A percentile compares a stretch with the other conserved stretches of the same genome.
phyloP scores from a whole-genome alignment of 2,329 filamentous ascomycete species.

The Trichoderma oligosporum region DNA sequence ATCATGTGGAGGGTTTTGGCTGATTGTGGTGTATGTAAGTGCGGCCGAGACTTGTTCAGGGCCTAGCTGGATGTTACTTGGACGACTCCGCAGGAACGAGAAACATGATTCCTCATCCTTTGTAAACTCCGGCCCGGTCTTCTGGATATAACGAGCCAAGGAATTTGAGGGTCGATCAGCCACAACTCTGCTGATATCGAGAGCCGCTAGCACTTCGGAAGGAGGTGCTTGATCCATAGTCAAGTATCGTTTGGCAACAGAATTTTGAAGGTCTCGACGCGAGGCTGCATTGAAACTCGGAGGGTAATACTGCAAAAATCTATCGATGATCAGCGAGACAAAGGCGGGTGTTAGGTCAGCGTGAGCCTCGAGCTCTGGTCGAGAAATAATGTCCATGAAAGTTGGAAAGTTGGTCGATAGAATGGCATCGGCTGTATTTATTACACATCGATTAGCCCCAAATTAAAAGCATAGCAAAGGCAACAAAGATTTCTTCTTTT shows the following conservation, averaged over 20 bases:
- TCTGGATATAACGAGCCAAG: slow-evolving; percentile 66
- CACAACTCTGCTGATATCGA: slow-evolving; percentile 66
- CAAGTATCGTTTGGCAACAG: slow-evolving; percentile 65
- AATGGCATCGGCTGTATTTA: slow-evolving; percentile 74
- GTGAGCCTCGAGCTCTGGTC: slow-evolving; percentile 58
- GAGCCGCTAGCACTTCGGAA: slow-evolving; percentile 63
- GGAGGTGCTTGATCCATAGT: slow-evolving; percentile 62
- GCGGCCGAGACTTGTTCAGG: slow-evolving; percentile 81
- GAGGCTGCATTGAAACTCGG: slow-evolving; percentile 77
- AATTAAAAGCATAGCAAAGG: not conserved
- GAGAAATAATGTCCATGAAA: slow-evolving; percentile 73
- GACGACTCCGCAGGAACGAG: slow-evolving; percentile 50
- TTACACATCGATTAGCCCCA: not conserved
- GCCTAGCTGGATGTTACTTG: slow-evolving; percentile 58
- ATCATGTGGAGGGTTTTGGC: slow-evolving; percentile 52
- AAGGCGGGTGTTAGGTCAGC: slow-evolving; percentile 65
- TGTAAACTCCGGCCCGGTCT: slow-evolving; percentile 70
- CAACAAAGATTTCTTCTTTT: slow-evolving; percentile 5
- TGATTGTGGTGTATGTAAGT: slow-evolving; percentile 63
- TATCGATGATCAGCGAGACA: slow-evolving; percentile 76
- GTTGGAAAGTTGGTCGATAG: slow-evolving; percentile 73
- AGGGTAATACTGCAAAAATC: slow-evolving; percentile 81
- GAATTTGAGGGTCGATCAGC: slow-evolving; percentile 54
- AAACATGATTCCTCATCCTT: slow-evolving; percentile 66
- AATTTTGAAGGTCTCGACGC: slow-evolving; percentile 65